Conservation (phyloP, 2,329 filamentous ascomycete genomes). For the Monosporascus cannonballus region DNA sequence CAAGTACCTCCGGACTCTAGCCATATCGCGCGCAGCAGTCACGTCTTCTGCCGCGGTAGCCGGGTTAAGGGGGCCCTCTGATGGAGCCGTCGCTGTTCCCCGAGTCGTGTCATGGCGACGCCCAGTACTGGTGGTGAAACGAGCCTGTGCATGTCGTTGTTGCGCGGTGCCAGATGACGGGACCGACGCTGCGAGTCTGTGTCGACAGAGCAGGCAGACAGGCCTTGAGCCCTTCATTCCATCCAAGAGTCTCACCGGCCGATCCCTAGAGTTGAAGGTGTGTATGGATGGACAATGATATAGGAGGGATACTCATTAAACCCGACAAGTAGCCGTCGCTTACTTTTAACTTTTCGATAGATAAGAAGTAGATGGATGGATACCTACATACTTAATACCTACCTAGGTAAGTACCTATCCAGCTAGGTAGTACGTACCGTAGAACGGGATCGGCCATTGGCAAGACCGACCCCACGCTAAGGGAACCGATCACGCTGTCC, state of each 20-base stretch:
- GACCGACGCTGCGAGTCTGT: conserved; percentile 16
- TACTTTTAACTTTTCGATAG: too few relatives aligned
- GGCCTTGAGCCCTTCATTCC: conserved; percentile 23
- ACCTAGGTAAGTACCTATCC: too few relatives aligned
- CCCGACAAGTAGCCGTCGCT: too few relatives aligned
- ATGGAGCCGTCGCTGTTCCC: background rate
- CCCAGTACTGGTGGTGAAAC: background rate
- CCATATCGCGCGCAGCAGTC: background rate
- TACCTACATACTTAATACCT: too few relatives aligned
- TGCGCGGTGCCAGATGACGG: conserved; percentile 12
- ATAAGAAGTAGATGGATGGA: too few relatives aligned
- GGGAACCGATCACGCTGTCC: conserved; percentile 3
- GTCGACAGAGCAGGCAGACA: conserved; percentile 25
- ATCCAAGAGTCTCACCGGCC: conserved; percentile 4
- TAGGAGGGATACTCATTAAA: too few relatives aligned
- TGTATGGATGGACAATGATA: too few relatives aligned
- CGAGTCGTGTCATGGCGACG: background rate
- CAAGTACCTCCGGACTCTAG: background rate
- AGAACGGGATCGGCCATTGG: background rate
- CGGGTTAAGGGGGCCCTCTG: background rate
- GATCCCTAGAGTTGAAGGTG: background rate
- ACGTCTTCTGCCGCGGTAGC: background rate
- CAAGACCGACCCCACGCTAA: conserved; percentile 1
- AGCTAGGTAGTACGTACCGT: too few relatives aligned
- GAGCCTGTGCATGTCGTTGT: background rate